These are phyloP conservation scores for Ilex paraguariensis DNA, from an alignment of 305 asterid species.

Conservation along the genomic window DNA sequence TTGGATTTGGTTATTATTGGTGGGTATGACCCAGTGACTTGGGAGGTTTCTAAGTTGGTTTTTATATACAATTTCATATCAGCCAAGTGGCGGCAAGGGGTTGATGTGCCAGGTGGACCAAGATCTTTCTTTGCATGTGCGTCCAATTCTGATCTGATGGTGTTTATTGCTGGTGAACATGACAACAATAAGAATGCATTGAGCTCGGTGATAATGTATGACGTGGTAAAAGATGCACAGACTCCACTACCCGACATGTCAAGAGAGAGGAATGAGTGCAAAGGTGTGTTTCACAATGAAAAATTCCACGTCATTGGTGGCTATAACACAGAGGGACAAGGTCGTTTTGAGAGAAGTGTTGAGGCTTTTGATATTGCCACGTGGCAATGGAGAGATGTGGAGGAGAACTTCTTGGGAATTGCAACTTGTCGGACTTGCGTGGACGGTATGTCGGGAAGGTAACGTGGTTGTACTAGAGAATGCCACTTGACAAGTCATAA, in stretches of 20 bases:
- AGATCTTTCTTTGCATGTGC: slow-evolving; percentile 69
- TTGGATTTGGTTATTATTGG: slow-evolving; percentile 60
- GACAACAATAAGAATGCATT: slow-evolving; percentile 61
- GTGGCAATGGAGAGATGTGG: slow-evolving; percentile 46
- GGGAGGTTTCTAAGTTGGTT: slow-evolving; percentile 43
- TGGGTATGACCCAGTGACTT: slow-evolving; percentile 63
- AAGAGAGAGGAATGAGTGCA: slow-evolving; percentile 63
- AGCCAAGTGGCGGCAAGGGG: slow-evolving; percentile 68
- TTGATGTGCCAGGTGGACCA: slow-evolving; percentile 57
- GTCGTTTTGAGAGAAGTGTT: slow-evolving; percentile 38
- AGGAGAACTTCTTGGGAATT: slow-evolving; percentile 32
- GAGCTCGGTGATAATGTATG: slow-evolving; percentile 55
- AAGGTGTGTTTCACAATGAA: slow-evolving; percentile 36
- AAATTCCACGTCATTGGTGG: slow-evolving; percentile 73
- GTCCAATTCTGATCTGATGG: slow-evolving; percentile 41
- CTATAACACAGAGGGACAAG: slow-evolving; percentile 59
- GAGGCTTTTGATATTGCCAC: slow-evolving; percentile 45
- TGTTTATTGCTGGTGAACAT: slow-evolving; percentile 80
- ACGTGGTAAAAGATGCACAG: slow-evolving; percentile 50
- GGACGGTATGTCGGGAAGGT: slow-evolving; percentile 22
- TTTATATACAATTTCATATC: slow-evolving; percentile 42
- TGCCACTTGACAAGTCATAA: slow-evolving; percentile 33
- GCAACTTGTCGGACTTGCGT: slow-evolving; percentile 42
- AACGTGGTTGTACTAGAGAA: slow-evolving; percentile 23
- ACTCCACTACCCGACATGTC: slow-evolving; percentile 54